Base-by-base conservation (phyloP, 345 rosid species). In the Hevea brasiliensis region DNA sequence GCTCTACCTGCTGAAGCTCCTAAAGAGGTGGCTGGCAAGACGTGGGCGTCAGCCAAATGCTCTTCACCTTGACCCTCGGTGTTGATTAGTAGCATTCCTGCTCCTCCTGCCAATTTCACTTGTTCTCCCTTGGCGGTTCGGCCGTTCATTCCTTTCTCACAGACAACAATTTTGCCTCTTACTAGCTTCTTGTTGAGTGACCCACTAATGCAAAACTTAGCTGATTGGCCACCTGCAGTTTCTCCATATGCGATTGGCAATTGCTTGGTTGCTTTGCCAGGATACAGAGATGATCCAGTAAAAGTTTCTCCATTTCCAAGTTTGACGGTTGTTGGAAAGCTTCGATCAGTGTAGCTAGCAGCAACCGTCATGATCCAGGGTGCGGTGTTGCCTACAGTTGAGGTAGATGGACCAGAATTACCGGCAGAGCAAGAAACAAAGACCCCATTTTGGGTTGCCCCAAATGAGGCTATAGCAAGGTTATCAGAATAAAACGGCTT, bases 301-400 rank as follows among this genome's bases (percentile, higher is more conserved):
- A 85, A 77, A 3, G 59, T 63, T 27, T 65, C 68, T 27, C 95
- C 87, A 7, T 77, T 73, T 2, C 92, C 90, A 1, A 93, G 86
- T 54, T 68, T 78, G 45, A 87, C 85, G 56, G 77, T 81, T 3
- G 90, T 80, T 15, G 92, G 92, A 68, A 93, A 93, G 65, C 88
- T 88, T 61, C 89, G 73, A 72, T 90, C 90, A 0, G 77, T 82
- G 79, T 85, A 85, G 83, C 93, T 89, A 8, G 98, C 98, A 14
- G 92, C 98, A 0, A 91, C 97, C 0, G 98, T 93, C 89, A 83
- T 89, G 60, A 93, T 77, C 98, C 98, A 93, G 0, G 98, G 96
- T 7, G 97, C 92, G 0, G 85, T 80, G 56, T 93, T 93, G 60
- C 78, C 79, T 0, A 80, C 81, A 0, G 90, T 81, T n/a, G 87